Evolutionary conservation across 2,329 filamentous ascomycete genomes (phyloP).

Genomic region (Tolypocladium tundrense): DNA sequence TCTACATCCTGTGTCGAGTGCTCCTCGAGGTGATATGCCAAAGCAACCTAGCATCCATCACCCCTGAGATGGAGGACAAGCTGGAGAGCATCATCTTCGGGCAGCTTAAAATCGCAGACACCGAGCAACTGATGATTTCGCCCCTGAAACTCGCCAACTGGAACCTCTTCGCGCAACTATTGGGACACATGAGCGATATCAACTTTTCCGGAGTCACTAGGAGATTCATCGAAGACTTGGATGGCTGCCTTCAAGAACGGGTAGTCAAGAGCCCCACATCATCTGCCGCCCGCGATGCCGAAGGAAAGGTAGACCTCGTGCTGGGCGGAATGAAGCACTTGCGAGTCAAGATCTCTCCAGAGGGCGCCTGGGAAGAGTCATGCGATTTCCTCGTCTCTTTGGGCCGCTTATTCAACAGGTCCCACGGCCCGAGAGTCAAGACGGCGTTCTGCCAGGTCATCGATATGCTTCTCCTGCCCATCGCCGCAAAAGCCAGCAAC

Average conservation of each 20-base stretch:
- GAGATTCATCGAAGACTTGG: conserved; percentile 73
- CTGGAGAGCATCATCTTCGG: conserved; percentile 92
- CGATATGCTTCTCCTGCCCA: conserved; percentile 73
- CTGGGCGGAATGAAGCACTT: conserved; percentile 88
- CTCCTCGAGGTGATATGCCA: conserved; percentile 90
- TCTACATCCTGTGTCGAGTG: conserved; percentile 90
- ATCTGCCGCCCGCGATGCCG: conserved; percentile 51
- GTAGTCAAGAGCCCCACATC: conserved; percentile 55
- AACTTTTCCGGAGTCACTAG: conserved; percentile 79
- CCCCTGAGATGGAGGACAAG: conserved; percentile 84
- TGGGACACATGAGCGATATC: conserved; percentile 93
- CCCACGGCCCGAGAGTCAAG: conserved; percentile 84
- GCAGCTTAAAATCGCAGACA: conserved; percentile 83
- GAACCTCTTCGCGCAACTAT: conserved; percentile 83
- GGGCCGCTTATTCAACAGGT: conserved; percentile 70
- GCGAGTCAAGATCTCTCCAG: conserved; percentile 61
- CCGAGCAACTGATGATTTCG: conserved; percentile 67
- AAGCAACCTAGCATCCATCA: conserved; percentile 73
- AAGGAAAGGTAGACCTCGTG: conserved; percentile 77
- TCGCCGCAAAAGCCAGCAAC: conserved; percentile 69
- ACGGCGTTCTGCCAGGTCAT: conserved; percentile 90
- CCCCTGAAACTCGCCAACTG: conserved; percentile 87
- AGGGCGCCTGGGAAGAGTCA: conserved; percentile 71
- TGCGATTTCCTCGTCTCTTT: conserved; percentile 82
- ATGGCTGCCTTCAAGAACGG: conserved; percentile 66